These are phyloP conservation scores for Domatiomyces catenatus DNA, from an alignment of 2,329 filamentous ascomycete genomes.

Conservation along the genomic window DNA sequence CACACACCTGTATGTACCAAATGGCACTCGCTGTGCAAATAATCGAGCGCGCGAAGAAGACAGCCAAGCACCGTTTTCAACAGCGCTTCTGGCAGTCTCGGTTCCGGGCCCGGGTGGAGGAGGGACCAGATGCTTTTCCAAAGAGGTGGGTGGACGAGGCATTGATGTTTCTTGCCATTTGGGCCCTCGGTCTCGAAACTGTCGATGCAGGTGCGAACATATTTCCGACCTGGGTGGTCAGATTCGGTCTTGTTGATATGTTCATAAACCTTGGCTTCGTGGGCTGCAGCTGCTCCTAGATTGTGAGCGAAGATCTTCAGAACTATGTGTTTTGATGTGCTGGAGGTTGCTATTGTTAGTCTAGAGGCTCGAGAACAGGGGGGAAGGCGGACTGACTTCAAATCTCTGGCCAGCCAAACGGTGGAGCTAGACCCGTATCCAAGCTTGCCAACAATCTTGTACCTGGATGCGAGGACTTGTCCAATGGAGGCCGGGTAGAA, in stretches of 20 bases:
- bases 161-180: conserved; percentile 21
- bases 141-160: conserved; percentile 23
- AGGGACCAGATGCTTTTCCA: conserved; percentile 7
- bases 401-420: conserved; percentile 24
- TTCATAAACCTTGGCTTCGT: conserved; percentile 14
- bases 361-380: background rate
- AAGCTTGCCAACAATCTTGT: conserved; percentile 31
- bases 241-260: conserved; percentile 14
- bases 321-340: conserved; percentile 19
- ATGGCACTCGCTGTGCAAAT: conserved; percentile 15
- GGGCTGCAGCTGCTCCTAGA: conserved; percentile 18
- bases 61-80: conserved; percentile 15
- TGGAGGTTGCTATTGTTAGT: background rate
- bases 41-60: conserved; percentile 19
- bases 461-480: conserved; percentile 27
- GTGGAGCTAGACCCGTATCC: conserved; percentile 31
- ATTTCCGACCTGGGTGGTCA: conserved; percentile 75
- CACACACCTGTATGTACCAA: conserved; percentile 18
- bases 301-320: conserved; percentile 5
- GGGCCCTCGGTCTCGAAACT: conserved; percentile 21
- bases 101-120: conserved; percentile 6
- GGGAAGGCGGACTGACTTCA: conserved; percentile 15
- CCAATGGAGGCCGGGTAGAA: conserved; percentile 19
- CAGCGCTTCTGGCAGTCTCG: conserved; percentile 9
- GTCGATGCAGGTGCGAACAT: conserved; percentile 78